Evolutionary conservation across 164 flowering plant species (phyloP), one percentile per base, ranked within the genome.

Genomic region (Saururus chinensis): DNA sequence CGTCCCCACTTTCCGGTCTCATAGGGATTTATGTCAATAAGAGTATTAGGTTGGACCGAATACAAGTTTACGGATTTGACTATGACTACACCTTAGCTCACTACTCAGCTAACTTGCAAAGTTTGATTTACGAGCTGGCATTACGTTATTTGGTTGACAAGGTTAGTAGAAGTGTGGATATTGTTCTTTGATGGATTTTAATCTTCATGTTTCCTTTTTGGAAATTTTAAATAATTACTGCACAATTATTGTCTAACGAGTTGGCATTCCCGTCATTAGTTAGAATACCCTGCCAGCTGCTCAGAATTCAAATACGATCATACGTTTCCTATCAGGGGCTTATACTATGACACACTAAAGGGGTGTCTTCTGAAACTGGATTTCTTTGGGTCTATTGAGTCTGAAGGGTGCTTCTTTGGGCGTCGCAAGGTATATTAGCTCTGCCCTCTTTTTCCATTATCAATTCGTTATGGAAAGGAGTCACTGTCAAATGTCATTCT

Each of bases 61-160:
- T 93, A 62, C 87, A 93, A 70, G 96, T 93, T 4, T 93, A 83
- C 74, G 96, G 96, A 17, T 92, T 89, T 51, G 96, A 92, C 71
- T 89, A 92, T 65, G 96, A 92, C 72, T 92, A 86, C 68, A 92
- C 98, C 0, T 68, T 92, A 81, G 98, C 96, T 14, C 97, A 88
- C 80, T 93, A 93, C 81, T 83, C 98, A 11, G 30, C 80, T 20
- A 67, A 83, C 70, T 71, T 88, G 64, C 97, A 93, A 76, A 76
- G 69, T 69, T 82, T 93, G 78, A 88, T 90, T 57, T 93, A 89
- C 63, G 85, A 93, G 69, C 92, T 85, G 60, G 98, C 98, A 9
- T 89, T 86, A 67, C 79, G 85, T 66, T 82, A 89, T 69, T 72
- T 88, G 72, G 95, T 93, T 55, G 79, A 88, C 68, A 96, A 89